Base-by-base conservation (phyloP, 1,284 basidiomycete genomes). In the Mycena sp. region DNA sequence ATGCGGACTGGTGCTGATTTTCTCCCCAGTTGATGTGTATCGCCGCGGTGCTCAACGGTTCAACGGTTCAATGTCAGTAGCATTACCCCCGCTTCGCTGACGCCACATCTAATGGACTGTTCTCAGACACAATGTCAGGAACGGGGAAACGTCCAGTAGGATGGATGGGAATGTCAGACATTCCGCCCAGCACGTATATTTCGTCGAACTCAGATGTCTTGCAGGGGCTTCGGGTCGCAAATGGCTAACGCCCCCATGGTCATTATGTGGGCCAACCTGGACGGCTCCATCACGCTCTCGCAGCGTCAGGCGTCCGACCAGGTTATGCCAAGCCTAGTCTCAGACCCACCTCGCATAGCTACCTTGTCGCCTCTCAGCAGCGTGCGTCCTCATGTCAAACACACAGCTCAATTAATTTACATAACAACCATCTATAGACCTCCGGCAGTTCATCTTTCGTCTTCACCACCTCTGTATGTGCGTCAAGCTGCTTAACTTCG, bases 201-300 rank as follows among this genome's bases (percentile, higher is more conserved):
- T 32, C 58, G 28, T 32, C 28, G 9, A 4, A 58, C 19, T 37
- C n/a, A 26, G n/a, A 3, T 16, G 38, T 69, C 69, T 45, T 63
- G 12, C 61, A 86, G 84, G 67, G 87, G 87, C 2, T 88, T 87
- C 69, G 87, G 87, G 10, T 69, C 64, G 0, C 69, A 73, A 50
- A 89, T 89, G 87, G 71, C 78, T 9, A 72, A 80, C 63, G 77
- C 82, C 10, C 83, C 85, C 0, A 86, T 90, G 85, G 84, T 90
- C 53, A 85, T 91, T 46, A 82, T 86, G 75, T 91, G 89, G 89
- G 76, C 83, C 7, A 87, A 88, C 69, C 72, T 74, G 12, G 82
- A 86, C 64, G 83, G 83, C 7, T 75, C 78, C 3, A 77, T 87
- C 44, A 87, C 86, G 11, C 74, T 90, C 29, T 88, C 87, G 14